Evolutionary conservation across 2,329 filamentous ascomycete genomes (phyloP).

Genomic region (Sphaerulina musiva): DNA sequence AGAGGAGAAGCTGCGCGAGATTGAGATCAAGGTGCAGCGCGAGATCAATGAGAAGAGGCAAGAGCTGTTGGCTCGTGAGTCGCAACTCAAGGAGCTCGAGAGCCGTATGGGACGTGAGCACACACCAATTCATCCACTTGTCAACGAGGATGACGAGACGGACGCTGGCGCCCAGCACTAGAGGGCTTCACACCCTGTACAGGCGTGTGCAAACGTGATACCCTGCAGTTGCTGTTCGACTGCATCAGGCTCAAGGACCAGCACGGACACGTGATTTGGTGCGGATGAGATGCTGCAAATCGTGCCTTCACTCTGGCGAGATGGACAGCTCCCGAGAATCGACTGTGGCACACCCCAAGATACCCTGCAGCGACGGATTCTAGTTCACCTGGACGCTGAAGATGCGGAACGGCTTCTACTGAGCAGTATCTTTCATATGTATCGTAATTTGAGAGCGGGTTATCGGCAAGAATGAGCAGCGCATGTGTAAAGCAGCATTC

Average conservation of each 20-base stretch:
- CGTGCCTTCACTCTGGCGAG: not conserved
- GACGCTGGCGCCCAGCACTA: slow-evolving; percentile 23
- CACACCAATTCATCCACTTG: slow-evolving; percentile 22
- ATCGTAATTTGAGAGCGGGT: slow-evolving; percentile 14
- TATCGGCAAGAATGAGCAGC: slow-evolving; percentile 8
- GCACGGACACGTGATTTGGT: not conserved
- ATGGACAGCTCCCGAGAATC: slow-evolving; percentile 1
- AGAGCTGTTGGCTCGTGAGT: slow-evolving; percentile 93
- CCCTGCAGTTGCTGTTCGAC: not conserved
- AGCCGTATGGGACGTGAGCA: slow-evolving; percentile 77
- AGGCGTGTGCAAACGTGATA: not conserved
- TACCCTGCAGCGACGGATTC: slow-evolving; percentile 7
- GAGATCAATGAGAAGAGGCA: slow-evolving; percentile 99
- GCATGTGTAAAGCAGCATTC: slow-evolving; percentile 22
- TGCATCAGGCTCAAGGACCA: not conserved
- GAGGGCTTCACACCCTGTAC: slow-evolving; percentile 1
- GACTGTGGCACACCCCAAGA: slow-evolving; percentile 2
- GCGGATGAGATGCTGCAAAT: not conserved
- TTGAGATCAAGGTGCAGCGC: slow-evolving; percentile 98
- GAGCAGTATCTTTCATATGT: slow-evolving; percentile 16
- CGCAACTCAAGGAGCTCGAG: slow-evolving; percentile 97
- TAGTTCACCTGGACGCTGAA: not conserved
- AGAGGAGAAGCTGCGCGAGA: slow-evolving; percentile 99
- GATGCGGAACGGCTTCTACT: not conserved
- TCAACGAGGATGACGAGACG: slow-evolving; percentile 22